These are phyloP conservation scores for Sugiyamaella pinicola DNA, from an alignment of 1,139 yeast species.

Conservation along the genomic window DNA sequence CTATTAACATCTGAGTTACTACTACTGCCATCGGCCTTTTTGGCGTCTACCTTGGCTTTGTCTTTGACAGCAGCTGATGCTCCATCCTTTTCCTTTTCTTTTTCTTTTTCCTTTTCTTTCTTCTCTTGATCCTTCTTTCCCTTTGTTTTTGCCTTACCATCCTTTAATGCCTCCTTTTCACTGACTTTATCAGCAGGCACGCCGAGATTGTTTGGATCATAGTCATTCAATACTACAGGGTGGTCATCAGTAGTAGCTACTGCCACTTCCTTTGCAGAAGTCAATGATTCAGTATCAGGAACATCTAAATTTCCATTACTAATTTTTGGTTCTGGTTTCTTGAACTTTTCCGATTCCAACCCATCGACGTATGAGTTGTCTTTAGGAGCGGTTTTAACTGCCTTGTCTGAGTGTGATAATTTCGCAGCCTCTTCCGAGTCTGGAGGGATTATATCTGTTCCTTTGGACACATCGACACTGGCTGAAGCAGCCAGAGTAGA, in stretches of 20 bases:
- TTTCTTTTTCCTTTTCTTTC: background rate
- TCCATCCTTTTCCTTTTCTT: background rate
- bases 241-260: conserved; percentile 36
- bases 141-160: conserved; percentile 11
- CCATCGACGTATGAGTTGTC: conserved; percentile 38
- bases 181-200: conserved; percentile 34
- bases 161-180: conserved; percentile 21
- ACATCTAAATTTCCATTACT: conserved; percentile 35
- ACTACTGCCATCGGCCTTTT: background rate
- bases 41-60: background rate
- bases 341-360: conserved; percentile 38
- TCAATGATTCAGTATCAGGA: conserved; percentile 33
- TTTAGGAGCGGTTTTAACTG: conserved; percentile 44
- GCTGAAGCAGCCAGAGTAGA: conserved; percentile 25
- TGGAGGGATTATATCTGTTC: conserved; percentile 39
- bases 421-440: conserved; percentile 40
- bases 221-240: conserved; percentile 44
- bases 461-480: conserved; percentile 35
- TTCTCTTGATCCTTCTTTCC: conserved; percentile 15
- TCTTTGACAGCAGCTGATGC: too few relatives aligned
- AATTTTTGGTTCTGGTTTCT: conserved; percentile 39
- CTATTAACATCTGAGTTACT: background rate
- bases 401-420: conserved; percentile 35
- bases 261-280: conserved; percentile 25
- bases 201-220: conserved; percentile 45